phyloP scores from a whole-genome alignment of 805 yeast genomes.

The Scheffersomyces amazonensis region DNA sequence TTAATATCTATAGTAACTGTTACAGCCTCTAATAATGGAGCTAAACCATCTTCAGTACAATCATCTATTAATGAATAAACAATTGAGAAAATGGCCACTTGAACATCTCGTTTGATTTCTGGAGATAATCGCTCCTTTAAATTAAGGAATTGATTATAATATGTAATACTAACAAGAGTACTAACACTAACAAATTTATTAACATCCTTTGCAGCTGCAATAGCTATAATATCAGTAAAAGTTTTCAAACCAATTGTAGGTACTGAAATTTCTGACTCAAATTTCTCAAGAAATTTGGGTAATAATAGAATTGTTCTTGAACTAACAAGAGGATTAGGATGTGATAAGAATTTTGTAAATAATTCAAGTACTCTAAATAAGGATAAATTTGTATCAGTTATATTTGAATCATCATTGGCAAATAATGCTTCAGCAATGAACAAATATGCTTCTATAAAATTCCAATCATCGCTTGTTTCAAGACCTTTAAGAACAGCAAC shows the following conservation, averaged over 20 bases:
- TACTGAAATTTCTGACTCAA: constrained; percentile 31
- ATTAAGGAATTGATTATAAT: constrained; percentile 35
- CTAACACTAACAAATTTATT: constrained; percentile 23
- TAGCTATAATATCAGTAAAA: constrained; percentile 23
- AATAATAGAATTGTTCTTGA: constrained; percentile 49
- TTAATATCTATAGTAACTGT: constrained; percentile 49
- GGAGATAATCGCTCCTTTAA: constrained; percentile 9
- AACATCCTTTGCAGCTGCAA: constrained; percentile 14
- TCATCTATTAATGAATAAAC: constrained; percentile 50
- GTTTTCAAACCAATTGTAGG: constrained; percentile 19
- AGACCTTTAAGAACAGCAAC: not conserved
- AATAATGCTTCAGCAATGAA: constrained; percentile 41
- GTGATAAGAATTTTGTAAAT: constrained; percentile 9
- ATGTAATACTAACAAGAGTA: constrained; percentile 51
- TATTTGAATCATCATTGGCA: constrained; percentile 34
- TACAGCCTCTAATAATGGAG: constrained; percentile 70
- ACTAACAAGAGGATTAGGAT: constrained; percentile 33
- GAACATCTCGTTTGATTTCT: constrained; percentile 14
- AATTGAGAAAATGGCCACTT: constrained; percentile 33
- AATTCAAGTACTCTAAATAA: constrained; percentile 17
- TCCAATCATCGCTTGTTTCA: constrained; percentile 18
- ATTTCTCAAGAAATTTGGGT: constrained; percentile 59
- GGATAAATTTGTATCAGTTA: constrained; percentile 13
- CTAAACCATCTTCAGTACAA: constrained; percentile 78
- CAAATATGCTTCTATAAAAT: constrained; percentile 37